These are phyloP conservation scores for Cryptococcus maquisensis DNA, from an alignment of 1,284 basidiomycete genomes.

Conservation along the genomic window DNA sequence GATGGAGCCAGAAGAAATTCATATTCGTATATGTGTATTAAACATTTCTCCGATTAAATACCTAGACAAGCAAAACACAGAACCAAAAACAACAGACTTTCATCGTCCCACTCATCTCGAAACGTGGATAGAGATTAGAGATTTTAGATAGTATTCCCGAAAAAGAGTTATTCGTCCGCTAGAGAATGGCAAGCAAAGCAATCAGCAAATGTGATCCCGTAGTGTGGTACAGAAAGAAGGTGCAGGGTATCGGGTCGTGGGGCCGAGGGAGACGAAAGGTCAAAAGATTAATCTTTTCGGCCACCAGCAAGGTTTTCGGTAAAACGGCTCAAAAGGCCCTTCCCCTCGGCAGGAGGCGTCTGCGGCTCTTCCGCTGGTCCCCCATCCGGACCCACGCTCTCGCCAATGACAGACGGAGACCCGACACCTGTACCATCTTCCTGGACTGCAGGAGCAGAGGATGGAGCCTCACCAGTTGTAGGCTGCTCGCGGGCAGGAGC, in stretches of 20 bases:
- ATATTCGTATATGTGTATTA: neutral
- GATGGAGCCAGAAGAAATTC: neutral
- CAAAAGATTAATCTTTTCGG: slow-evolving; percentile 4
- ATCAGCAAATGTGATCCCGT: slow-evolving; percentile 1
- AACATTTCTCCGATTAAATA: neutral
- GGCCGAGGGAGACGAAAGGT: neutral
- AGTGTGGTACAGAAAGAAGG: neutral
- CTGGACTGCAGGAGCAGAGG: slow-evolving; percentile 12
- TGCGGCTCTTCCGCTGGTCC: slow-evolving; percentile 14
- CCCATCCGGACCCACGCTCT: slow-evolving; percentile 9
- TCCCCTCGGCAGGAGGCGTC: slow-evolving; percentile 12
- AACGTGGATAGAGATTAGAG: neutral
- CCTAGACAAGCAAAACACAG: neutral
- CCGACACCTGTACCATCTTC: slow-evolving; percentile 3
- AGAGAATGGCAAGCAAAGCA: slow-evolving; percentile 1
- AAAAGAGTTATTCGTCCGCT: slow-evolving; percentile 13
- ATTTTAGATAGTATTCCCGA: neutral
- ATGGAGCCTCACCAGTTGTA: slow-evolving; percentile 43
- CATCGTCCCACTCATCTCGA: neutral
- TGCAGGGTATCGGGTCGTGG: neutral
- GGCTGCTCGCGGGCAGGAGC: slow-evolving; percentile 43
- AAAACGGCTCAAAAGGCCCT: slow-evolving; percentile 21
- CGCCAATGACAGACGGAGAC: slow-evolving; percentile 8
- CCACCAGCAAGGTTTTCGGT: slow-evolving; percentile 21
- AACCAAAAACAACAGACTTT: neutral